These are phyloP conservation scores for Paraphoma sp. DNA, from an alignment of 2,329 filamentous ascomycete genomes.

Conservation along the genomic window DNA sequence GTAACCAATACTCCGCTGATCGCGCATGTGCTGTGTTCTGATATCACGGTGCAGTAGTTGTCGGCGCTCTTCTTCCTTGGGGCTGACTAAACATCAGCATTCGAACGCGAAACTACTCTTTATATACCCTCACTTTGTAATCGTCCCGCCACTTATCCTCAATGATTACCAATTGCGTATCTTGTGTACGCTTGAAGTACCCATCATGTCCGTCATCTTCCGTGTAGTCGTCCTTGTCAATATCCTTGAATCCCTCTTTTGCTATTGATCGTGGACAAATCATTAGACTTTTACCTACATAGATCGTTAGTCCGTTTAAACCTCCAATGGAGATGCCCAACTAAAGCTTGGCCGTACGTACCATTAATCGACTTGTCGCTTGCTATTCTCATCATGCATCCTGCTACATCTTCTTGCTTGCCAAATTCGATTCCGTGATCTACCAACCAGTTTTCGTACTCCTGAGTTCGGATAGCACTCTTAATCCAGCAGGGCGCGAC, in stretches of 20 bases:
- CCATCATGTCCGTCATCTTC: constrained; percentile 40
- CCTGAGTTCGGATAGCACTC: constrained; percentile 38
- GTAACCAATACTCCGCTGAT: too few species aligned
- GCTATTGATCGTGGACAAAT: constrained; percentile 48
- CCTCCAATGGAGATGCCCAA: not conserved
- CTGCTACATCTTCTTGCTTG: constrained; percentile 39
- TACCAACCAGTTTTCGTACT: constrained; percentile 52
- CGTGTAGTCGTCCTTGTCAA: constrained; percentile 47
- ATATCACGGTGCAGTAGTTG: not conserved
- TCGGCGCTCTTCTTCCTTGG: not conserved
- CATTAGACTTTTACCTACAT: constrained; percentile 49
- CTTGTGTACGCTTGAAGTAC: constrained; percentile 50
- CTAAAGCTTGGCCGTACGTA: not conserved
- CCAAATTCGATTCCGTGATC: constrained; percentile 51
- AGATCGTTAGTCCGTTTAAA: not conserved
- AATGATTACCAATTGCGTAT: constrained; percentile 50
- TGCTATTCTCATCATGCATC: constrained; percentile 44
- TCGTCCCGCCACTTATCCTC: constrained; percentile 51
- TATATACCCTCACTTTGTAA: constrained; percentile 46
- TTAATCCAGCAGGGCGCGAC: constrained; percentile 29
- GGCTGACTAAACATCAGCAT: not conserved
- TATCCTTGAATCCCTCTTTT: constrained; percentile 51
- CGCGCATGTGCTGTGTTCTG: too few species aligned
- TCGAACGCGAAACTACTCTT: constrained; percentile 18
- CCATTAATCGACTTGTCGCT: constrained; percentile 27